Conservation (phyloP, 805 yeast genomes). For the Schwanniomyces sp. region DNA sequence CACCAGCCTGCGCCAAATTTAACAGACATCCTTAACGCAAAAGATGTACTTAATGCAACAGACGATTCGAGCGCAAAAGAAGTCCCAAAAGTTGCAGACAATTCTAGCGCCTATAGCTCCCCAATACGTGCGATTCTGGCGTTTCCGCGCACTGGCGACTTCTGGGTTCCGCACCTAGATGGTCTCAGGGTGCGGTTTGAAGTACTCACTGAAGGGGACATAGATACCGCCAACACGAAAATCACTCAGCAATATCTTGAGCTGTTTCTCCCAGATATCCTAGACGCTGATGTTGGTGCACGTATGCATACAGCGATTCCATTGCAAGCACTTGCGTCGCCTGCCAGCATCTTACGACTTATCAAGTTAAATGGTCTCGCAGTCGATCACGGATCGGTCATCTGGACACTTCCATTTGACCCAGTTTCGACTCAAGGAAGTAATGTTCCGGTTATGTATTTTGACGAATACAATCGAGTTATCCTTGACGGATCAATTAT, state of each 20-base stretch:
- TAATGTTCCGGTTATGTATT: constrained; percentile 11
- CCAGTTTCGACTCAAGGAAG: constrained; percentile 4
- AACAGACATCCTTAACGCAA: neutral
- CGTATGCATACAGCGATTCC: neutral
- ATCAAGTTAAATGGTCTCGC: constrained; percentile 32
- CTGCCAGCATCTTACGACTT: constrained; percentile 20
- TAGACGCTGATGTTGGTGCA: neutral
- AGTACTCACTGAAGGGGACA: constrained; percentile 32
- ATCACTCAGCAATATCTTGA: constrained; percentile 27
- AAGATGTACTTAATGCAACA: constrained; percentile 6
- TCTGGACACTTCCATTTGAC: constrained; percentile 33
- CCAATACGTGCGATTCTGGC: constrained; percentile 3
- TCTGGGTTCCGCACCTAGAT: constrained; percentile 39
- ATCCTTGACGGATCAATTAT: constrained; percentile 25
- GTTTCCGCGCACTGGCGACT: constrained; percentile 21
- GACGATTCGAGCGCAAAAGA: too few relatives aligned
- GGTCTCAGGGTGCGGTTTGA: constrained; percentile 51
- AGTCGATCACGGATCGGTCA: constrained; percentile 16
- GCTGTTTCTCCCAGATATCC: constrained; percentile 5
- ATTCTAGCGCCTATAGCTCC: constrained; percentile 14
- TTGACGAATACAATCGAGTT: constrained; percentile 21
- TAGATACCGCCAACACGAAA: constrained; percentile 39
- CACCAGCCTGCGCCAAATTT: neutral
- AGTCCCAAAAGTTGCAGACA: neutral
- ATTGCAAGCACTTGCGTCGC: neutral